Evolutionary conservation across 1,139 yeast species (phyloP), one percentile per base, ranked within the genome.

Genomic region (Pichia sp.): DNA sequence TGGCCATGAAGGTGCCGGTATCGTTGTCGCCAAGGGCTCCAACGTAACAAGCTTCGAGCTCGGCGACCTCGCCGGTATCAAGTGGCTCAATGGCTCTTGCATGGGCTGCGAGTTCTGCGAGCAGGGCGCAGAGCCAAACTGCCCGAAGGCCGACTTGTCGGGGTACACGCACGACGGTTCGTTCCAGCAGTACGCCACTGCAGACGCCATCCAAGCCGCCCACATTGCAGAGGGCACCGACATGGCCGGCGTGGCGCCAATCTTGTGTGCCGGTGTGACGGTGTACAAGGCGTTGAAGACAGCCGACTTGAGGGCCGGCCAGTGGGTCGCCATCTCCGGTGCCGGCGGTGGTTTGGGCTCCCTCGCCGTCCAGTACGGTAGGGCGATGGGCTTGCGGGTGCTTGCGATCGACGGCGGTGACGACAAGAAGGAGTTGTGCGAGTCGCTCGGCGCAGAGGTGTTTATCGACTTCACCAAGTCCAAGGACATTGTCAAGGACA

Each of bases 1-100:
- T 65, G 92, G 92, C 67, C 92, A 85, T 71, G 92, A 85, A 74
- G 92, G 92, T 75, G 90, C 90, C 45, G 92, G 92, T 72, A 79
- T 80, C 45, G 90, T 85, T 61, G 90, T 85, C 53, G 90, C 79
- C 48, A 73, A 80, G 71, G 90, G 90, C 64, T 76, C 75, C 49
- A 78, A 80, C 63, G 90, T 85, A 54, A 74, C 65, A 52, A 82
- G 82, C 62, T 85, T 85, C 75, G 75, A 84, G 68, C 71, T 84
- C 58, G 90, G 90, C 68, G 90, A 85, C 65, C 75, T 70, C 46
- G 90, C 90, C 23, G 90, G 90, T 70, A 76, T 85, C 66, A 85
- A 85, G 71, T 84, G 90, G 90, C 73, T 85, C 68, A 84, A 85
- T 69, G 85, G 87, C 60, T 82, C 89, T 11, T 85, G 90, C 75